Evolutionary conservation across 768 basidiomycete genomes (phyloP), one percentile per base, ranked within the genome.

Genomic region (Suillus brevipes): DNA sequence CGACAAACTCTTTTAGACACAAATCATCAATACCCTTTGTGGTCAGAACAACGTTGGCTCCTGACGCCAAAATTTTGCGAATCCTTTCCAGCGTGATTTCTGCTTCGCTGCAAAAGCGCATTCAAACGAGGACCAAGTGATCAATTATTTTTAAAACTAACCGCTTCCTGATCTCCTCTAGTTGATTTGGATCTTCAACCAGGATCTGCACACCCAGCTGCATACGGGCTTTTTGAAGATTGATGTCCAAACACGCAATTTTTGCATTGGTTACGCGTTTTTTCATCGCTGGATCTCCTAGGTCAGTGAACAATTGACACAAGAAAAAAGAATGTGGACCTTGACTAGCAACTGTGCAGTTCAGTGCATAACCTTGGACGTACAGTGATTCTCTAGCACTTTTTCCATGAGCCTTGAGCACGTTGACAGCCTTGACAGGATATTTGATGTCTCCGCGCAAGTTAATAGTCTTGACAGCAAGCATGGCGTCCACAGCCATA

Each of bases 11-110:
- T 76, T 99, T 99, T 70, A 99, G 80, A 77, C 95, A 98, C 20
- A 99, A 83, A 74, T 99, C 97, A 72, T 99, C 97, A 70, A 99
- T 99, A 43, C 97, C 97, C 78, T 99, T 99, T 14, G 97, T 98
- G 16, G 97, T 99, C 63, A 99, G 79, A 49, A 99, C 88, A 66
- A 99, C 97, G 73, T 99, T 99, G 38, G 97, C 97, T 40, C 97
- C 97, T 16, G 97, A 85, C 6, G 90, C 95, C 66, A 99, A 83
- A 71, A 99, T 96, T 83, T 99, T 99, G 67, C 94, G 88, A 69
- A 99, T 91, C 62, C 95, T 86, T 79, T 99, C 97, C 47, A 99
- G 82, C 1, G 94, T 97, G 70, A 99, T 98, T 73, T 98, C 97
- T 20, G 93, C 84, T 80, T 99, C 97, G 66, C 96, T 97, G 68